Conservation (phyloP, 1,139 yeast species). For the Suhomyces kunorum region DNA sequence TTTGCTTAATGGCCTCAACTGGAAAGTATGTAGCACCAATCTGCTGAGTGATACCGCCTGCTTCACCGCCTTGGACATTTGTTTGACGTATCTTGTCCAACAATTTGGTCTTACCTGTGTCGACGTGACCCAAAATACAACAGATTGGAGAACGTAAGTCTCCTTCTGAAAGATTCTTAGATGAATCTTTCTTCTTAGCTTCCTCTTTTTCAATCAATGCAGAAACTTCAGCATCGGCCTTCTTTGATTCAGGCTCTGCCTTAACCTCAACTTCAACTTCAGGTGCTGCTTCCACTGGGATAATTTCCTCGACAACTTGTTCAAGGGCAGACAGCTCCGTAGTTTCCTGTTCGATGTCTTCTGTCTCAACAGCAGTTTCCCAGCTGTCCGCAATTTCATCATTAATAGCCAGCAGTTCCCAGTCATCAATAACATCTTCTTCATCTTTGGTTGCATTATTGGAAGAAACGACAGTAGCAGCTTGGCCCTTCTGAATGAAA, state of each 20-base stretch:
- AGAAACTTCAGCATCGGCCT: conserved; percentile 18
- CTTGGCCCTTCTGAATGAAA: conserved; percentile 26
- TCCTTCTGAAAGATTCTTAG: conserved; percentile 28
- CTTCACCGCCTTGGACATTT: conserved; percentile 99
- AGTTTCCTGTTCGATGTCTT: conserved; percentile 25
- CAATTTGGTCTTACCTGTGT: conserved; percentile 97
- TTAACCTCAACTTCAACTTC: conserved; percentile 24
- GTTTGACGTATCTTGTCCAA: conserved; percentile 97
- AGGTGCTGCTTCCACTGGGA: not conserved
- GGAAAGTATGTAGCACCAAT: conserved; percentile 99
- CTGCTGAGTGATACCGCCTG: conserved; percentile 99
- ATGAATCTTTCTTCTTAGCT: conserved; percentile 29
- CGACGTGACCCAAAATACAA: conserved; percentile 99
- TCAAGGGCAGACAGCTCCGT: not conserved
- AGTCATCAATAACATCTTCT: conserved; percentile 45
- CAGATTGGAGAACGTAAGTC: conserved; percentile 97
- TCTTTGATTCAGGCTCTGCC: conserved; percentile 12
- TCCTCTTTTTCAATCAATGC: conserved; percentile 31
- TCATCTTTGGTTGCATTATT: conserved; percentile 40
- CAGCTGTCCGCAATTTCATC: conserved; percentile 50
- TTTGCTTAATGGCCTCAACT: conserved; percentile 85
- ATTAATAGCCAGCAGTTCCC: conserved; percentile 62
- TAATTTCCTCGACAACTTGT: not conserved
- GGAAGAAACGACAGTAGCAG: conserved; percentile 16
- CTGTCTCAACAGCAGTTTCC: conserved; percentile 42